These are phyloP conservation scores for Eragrostis curvula DNA, from an alignment of 176 grass and related monocot species.

Conservation along the genomic window DNA sequence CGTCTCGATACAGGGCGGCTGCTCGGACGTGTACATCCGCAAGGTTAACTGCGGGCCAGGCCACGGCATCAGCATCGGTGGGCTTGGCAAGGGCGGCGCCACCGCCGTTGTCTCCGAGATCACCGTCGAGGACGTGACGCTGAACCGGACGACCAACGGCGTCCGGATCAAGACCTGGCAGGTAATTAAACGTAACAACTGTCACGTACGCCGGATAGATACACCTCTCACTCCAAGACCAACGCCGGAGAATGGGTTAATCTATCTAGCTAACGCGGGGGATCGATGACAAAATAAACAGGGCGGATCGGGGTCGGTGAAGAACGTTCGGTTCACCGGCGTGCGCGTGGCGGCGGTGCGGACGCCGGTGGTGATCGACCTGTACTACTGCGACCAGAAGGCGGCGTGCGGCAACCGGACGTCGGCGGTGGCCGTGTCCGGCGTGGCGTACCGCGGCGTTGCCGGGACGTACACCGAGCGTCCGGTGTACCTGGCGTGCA, in stretches of 20 bases:
- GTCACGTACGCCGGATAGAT: too few species aligned
- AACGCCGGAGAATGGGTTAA: too few species aligned
- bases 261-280: too few species aligned
- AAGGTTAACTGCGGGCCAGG: slow-evolving; percentile 63
- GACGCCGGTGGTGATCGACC: slow-evolving; percentile 71
- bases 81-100: slow-evolving; percentile 59
- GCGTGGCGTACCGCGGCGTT: slow-evolving; percentile 54
- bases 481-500: slow-evolving; percentile 68
- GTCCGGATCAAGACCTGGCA: slow-evolving; percentile 87
- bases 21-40: slow-evolving; percentile 55
- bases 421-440: slow-evolving; percentile 56
- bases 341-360: slow-evolving; percentile 51
- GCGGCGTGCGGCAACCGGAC: slow-evolving; percentile 62
- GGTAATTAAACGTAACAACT: slow-evolving; percentile 35
- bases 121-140: slow-evolving; percentile 48
- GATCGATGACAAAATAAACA: too few species aligned
- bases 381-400: slow-evolving; percentile 63
- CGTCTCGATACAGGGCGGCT: slow-evolving; percentile 75
- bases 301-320: slow-evolving; percentile 66
- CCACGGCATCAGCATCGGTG: slow-evolving; percentile 80
- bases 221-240: too few species aligned
- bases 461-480: slow-evolving; percentile 62
- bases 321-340: slow-evolving; percentile 48
- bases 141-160: slow-evolving; percentile 49
- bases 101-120: slow-evolving; percentile 50